Evolutionary conservation across 108 stramenopile species (phyloP), one percentile per base, ranked within the genome.

Genomic region (Pseudonitzschia multiseries): DNA sequence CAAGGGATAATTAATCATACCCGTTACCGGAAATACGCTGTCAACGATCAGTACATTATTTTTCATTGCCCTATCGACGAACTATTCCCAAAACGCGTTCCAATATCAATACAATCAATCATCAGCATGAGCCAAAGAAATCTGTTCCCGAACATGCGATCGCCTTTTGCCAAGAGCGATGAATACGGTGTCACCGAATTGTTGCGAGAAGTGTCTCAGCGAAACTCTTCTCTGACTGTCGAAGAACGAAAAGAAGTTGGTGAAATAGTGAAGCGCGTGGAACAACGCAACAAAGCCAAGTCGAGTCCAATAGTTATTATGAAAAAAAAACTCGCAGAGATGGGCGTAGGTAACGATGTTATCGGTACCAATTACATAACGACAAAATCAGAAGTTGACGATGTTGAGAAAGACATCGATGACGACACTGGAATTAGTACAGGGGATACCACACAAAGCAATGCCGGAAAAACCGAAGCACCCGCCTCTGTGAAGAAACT

Each of bases 131-230:
- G 66, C 66, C 15, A 67, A 29, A 13, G 26, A 56, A 48, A 63
- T 29, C n/a, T 63, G 31, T 63, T 63, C 21, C 10, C 36, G 1
- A 63, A 41, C 69, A 4, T 48, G 62, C 68, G 32, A 22, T 48
- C 50, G 48, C 67, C 21, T 75, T 24, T 52, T 46, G 22, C 17
- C 57, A 48, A 68, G 44, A 14, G 12, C 18, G 76, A 77, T 36
- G 60, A 71, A 29, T 41, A 72, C 51, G 77, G 71, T 32, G 77
- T 78, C 8, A 65, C 46, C 0, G 77, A 78, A 29, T 46, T 78
- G 46, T 71, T 78, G 40, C 70, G 32, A 48, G 48, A 68, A 61
- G 71, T 78, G 13, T 66, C 60, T 33, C 24, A 68, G 24, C 56
- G 67, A 24, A 65, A 51, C 20, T 14, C 27, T 15, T 65, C 64